Evolutionary conservation across 2,329 filamentous ascomycete species (phyloP), one percentile per base, ranked within the genome.

Genomic region (Curvularia eragrostidis): DNA sequence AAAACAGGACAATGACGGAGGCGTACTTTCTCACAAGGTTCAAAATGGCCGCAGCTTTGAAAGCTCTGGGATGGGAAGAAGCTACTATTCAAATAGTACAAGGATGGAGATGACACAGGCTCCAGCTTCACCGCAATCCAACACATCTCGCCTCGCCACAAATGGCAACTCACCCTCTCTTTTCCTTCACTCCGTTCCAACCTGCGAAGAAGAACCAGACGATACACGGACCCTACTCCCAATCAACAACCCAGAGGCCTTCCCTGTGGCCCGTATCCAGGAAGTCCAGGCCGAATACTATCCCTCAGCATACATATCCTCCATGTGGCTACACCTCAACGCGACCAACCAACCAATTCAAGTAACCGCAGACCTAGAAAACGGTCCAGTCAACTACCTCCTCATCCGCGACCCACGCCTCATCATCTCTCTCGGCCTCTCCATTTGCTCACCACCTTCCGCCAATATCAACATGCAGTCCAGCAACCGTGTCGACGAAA

Each of bases 351-450:
- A 52, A 1, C 43, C 63, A 5, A 56, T 23, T 4, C 57, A 60
- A 41, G 64, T 65, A 9, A 62, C 54, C 15, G 59, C 56, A 6
- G 59, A 65, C 23, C 23, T 67, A 8, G 51, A 61, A 6, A 53
- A 61, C 10, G 62, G 66, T 9, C 59, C 64, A 0, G 52, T 65
- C 36, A 49, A 67, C 23, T 58, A 65, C 21, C 44, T 68, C 3
- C 1, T 64, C 26, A 67, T 68, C 36, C 56, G 53, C 10, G 54
- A 63, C 21, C 12, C 21, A 1, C 56, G 54, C 0, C 32, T 64
- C 18, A 63, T 68, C n/a, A 42, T 36, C 0, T 57, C 54, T 1
- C 58, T 68, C 1, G 59, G 64, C 15, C 46, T 68, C 24, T 26
- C 24, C n/a, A n/a, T n/a, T 5, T 39, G 21, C 2, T 21, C 59